phyloP scores from a whole-genome alignment of 2,329 filamentous ascomycete genomes.

The Colletotrichum sp. region DNA sequence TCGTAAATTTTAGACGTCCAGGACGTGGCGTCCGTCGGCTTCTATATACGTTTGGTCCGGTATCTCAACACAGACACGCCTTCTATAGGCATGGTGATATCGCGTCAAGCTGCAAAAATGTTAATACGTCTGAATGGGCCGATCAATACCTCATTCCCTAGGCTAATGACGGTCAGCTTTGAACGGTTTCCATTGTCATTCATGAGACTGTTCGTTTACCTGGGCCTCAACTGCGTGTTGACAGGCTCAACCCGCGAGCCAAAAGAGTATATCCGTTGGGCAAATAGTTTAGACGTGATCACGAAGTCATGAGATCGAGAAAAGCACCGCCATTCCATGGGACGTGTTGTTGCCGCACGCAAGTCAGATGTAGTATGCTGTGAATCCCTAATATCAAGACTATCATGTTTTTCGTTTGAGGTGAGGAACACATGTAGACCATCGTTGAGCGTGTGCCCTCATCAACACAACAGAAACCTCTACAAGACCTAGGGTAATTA shows the following conservation, averaged over 20 bases:
- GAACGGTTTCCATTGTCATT: not conserved
- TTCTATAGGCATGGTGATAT: not conserved
- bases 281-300: not conserved
- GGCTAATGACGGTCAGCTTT: not conserved
- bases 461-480: accelerated
- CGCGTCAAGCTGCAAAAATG: not conserved
- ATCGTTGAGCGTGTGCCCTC: not conserved
- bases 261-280: not conserved
- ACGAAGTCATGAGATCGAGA: not conserved
- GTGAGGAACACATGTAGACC: not conserved
- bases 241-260: not conserved
- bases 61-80: not conserved
- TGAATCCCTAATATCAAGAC: not conserved
- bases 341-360: not conserved
- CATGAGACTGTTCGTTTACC: not conserved
- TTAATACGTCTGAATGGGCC: not conserved
- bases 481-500: accelerated
- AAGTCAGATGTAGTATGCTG: not conserved
- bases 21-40: not conserved
- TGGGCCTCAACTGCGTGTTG: not conserved
- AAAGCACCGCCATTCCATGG: not conserved
- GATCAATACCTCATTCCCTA: accelerated
- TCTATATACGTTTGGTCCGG: not conserved
- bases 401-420: not conserved
- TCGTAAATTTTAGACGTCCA: not conserved